Evolutionary conservation across 2,329 filamentous ascomycete genomes (phyloP), one percentile per base, ranked within the genome.

Genomic region (Aspergillus oerlinghausenensis): DNA sequence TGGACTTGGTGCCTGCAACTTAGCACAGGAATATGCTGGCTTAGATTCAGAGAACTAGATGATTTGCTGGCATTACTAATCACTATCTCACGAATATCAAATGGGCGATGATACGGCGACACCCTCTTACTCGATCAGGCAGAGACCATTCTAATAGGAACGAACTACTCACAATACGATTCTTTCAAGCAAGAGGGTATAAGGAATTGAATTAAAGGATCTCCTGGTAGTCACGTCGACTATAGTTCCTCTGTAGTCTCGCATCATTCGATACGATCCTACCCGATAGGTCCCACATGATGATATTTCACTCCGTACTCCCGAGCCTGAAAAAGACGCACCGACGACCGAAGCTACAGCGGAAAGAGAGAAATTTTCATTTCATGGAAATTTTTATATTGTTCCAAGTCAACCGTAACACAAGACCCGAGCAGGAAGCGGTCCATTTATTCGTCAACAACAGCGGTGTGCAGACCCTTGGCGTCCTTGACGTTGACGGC

Each of bases 401-500:
- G 43, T 47, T 47, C 43, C 43, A 26, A 47, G 21, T 47, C 43
- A 26, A 47, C 43, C 43, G 21, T 47, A 23, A 47, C 43, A 47
- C 23, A 47, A 47, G 43, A 26, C 21, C 43, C 43, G 5, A 26
- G 19, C 43, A 23, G n/a, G 11, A 25, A 26, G 43, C 43, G 43
- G 26, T 23, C 48, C 62, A 65, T 68, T 71, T 82, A 84, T 66
- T 80, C 77, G 75, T 88, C 85, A 62, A 99, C 93, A 73, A 96
- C 84, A 72, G 89, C 86, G 70, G 94, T 99, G 77, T 89, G 86
- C 71, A 99, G 88, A 80, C 94, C 93, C 90, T 97, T 97, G 80
- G 92, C 87, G 82, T 96, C 89, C 90, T 97, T 96, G 78, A 97
- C 92, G 82, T 97, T 97, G 79, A 99, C 94, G 72, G 94, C 94